These are phyloP conservation scores for Trichoderma arundinaceum DNA, from an alignment of 2,329 filamentous ascomycete genomes.

Conservation along the genomic window DNA sequence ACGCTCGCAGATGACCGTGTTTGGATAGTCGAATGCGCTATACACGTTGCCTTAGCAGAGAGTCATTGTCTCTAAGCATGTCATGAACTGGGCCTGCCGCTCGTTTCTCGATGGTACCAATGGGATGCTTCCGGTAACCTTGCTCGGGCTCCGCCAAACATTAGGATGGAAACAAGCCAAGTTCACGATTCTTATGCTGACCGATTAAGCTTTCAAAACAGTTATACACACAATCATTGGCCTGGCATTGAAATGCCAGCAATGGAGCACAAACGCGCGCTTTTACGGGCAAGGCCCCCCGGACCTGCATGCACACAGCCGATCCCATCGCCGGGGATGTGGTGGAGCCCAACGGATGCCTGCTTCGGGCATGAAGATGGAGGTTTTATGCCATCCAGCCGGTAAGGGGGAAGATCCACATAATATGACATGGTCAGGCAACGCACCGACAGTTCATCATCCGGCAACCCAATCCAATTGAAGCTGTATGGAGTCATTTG, in stretches of 20 bases:
- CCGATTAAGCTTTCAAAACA: background rate
- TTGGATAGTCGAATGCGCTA: constrained; percentile 17
- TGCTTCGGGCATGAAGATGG: constrained; percentile 30
- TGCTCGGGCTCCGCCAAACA: constrained; percentile 26
- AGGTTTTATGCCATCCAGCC: constrained; percentile 7
- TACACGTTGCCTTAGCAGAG: constrained; percentile 16
- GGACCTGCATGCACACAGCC: constrained; percentile 28
- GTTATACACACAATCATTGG: constrained; percentile 14
- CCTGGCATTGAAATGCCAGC: constrained; percentile 2
- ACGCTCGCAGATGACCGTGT: constrained; percentile 1
- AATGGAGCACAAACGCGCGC: constrained; percentile 20
- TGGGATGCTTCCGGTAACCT: constrained; percentile 19
- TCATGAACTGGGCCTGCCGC: constrained; percentile 16
- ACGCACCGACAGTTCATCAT: constrained; percentile 25
- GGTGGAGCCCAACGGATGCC: constrained; percentile 30
- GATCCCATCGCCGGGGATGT: constrained; percentile 26
- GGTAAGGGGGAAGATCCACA: constrained; percentile 32
- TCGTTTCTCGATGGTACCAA: constrained; percentile 22
- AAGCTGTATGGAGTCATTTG: constrained; percentile 22
- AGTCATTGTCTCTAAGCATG: constrained; percentile 27
- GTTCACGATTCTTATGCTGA: constrained; percentile 25
- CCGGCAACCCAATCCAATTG: constrained; percentile 15
- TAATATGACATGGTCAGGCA: constrained; percentile 34
- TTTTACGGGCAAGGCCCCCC: constrained; percentile 24
- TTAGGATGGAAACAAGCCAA: constrained; percentile 21